These are phyloP conservation scores for Entonaema liquescens DNA, from an alignment of 495 filamentous ascomycete genomes.

Conservation along the genomic window DNA sequence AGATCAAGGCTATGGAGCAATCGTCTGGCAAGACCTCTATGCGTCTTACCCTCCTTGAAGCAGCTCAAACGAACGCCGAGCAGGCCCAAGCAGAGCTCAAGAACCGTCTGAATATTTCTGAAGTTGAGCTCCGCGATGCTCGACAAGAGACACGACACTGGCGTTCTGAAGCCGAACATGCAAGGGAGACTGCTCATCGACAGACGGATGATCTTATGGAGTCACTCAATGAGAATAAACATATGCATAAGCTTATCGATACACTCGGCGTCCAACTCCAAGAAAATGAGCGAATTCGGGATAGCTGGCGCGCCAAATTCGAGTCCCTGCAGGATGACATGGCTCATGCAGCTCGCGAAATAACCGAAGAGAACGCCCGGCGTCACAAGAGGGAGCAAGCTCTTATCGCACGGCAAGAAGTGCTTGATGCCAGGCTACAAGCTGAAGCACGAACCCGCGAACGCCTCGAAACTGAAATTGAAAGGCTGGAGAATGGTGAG, in stretches of 20 bases:
- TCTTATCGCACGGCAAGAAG: constrained; percentile 76
- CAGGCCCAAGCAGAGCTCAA: constrained; percentile 71
- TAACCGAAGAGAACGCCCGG: constrained; percentile 79
- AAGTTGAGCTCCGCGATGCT: constrained; percentile 58
- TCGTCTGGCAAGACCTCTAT: constrained; percentile 61
- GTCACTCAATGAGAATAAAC: constrained; percentile 55
- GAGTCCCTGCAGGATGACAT: constrained; percentile 86
- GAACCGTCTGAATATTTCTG: constrained; percentile 57
- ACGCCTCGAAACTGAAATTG: constrained; percentile 80
- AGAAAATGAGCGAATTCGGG: constrained; percentile 81
- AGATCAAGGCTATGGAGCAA: constrained; percentile 56
- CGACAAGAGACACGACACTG: constrained; percentile 59
- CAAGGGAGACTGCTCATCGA: constrained; percentile 51
- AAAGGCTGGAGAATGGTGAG: constrained; percentile 77
- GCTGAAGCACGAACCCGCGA: constrained; percentile 80
- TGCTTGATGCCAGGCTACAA: constrained; percentile 78
- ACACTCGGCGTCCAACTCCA: constrained; percentile 78
- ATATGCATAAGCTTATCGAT: constrained; percentile 71
- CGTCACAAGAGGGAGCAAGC: constrained; percentile 78
- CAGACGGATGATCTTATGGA: constrained; percentile 53
- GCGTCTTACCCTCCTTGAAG: constrained; percentile 69
- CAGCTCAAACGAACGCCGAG: constrained; percentile 69
- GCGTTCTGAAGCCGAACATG: constrained; percentile 58
- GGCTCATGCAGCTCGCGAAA: constrained; percentile 75
- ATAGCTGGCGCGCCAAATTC: constrained; percentile 80